A percentile compares a stretch with the other conserved stretches of the same genome.
These are phyloP conservation scores for barrel medic (Medicago truncatula) DNA, from an alignment of 306 rosid species.

Conservation along the genomic window DNA sequence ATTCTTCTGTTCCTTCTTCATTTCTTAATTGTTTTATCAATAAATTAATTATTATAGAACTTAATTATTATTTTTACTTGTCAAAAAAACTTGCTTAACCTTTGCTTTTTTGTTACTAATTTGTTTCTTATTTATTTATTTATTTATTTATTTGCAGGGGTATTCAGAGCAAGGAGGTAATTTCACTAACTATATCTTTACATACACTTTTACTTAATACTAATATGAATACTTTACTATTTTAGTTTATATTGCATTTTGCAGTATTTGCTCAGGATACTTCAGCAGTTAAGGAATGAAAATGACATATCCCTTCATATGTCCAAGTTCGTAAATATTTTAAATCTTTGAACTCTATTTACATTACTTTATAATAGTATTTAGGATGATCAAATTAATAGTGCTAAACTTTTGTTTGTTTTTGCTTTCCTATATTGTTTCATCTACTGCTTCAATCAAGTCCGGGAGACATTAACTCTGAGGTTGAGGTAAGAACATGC, in stretches of 20 bases:
- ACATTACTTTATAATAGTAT: background rate
- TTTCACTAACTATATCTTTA: background rate
- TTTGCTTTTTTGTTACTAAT: conserved; percentile 9
- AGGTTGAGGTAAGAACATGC: conserved; percentile 50
- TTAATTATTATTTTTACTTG: too few relatives aligned
- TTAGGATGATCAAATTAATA: background rate
- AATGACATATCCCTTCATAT: conserved; percentile 61
- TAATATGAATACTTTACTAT: background rate
- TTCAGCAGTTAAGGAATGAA: conserved; percentile 55
- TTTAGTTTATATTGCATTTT: background rate
- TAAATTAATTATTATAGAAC: background rate
- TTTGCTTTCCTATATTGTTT: conserved; percentile 13
- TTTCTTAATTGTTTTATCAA: background rate
- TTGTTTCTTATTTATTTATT: background rate
- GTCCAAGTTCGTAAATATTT: conserved; percentile 50
- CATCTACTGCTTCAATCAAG: conserved; percentile 36
- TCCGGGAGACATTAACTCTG: conserved; percentile 60
- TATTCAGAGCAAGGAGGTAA: conserved; percentile 84
- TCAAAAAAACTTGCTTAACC: background rate
- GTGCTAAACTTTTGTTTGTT: background rate
- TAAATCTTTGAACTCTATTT: background rate
- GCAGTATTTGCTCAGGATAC: conserved; percentile 55
- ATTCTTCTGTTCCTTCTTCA: background rate
- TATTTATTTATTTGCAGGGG: conserved; percentile 52
- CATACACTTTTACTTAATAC: too few relatives aligned